Evolutionary conservation across 2,329 filamentous ascomycete genomes (phyloP).

Genomic region (Colletotrichum kahawae): DNA sequence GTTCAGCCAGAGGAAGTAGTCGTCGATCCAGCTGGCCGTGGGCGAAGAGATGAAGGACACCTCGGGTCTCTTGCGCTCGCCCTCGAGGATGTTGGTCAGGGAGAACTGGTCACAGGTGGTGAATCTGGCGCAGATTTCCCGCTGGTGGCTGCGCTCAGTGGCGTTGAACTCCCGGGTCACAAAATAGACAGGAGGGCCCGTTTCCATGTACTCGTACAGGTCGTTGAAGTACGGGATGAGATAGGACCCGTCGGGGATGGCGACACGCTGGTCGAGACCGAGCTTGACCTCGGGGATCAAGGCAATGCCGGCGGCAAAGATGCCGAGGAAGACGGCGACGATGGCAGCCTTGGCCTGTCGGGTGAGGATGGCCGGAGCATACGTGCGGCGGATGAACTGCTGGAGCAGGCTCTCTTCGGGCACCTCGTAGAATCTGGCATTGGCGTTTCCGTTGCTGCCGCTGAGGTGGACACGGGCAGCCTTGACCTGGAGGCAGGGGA

Average conservation of each 20-base stretch:
- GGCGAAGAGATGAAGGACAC: conserved; percentile 88
- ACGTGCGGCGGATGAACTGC: conserved; percentile 86
- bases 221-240: conserved; percentile 97
- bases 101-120: conserved; percentile 86
- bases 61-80: conserved; percentile 88
- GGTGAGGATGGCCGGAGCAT: conserved; percentile 81
- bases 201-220: conserved; percentile 88
- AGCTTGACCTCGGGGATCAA: conserved; percentile 84
- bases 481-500: conserved; percentile 86
- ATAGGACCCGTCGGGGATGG: conserved; percentile 92
- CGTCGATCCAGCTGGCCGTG: conserved; percentile 93
- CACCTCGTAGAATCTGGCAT: conserved; percentile 70
- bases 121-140: conserved; percentile 88
- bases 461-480: conserved; percentile 72
- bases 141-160: conserved; percentile 77
- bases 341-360: conserved; percentile 81
- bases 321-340: conserved; percentile 80
- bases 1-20: conserved; percentile 89
- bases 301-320: conserved; percentile 86
- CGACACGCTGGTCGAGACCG: conserved; percentile 92
- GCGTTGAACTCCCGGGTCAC: conserved; percentile 83
- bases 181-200: conserved; percentile 95
- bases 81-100: conserved; percentile 87
- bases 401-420: conserved; percentile 86
- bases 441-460: conserved; percentile 61